Base-by-base conservation (phyloP, 2,329 filamentous ascomycete species). In the Scedosporium apiospermum region DNA sequence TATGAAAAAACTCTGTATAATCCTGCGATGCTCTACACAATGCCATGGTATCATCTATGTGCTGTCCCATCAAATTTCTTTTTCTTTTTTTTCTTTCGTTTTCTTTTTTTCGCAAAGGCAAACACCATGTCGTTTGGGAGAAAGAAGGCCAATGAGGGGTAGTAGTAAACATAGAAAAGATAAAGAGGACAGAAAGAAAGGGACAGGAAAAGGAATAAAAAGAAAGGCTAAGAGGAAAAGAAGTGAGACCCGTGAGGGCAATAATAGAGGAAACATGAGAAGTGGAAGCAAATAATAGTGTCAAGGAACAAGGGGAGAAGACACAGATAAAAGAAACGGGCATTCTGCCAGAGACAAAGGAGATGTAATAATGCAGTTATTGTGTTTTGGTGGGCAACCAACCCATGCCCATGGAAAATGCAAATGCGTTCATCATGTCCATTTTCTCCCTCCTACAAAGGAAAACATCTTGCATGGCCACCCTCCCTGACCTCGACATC, bases 321-420 rank as follows among this genome's bases (percentile, higher is more conserved):
- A n/a, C 16, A 49, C 18, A 49, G 12, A n/a, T 23, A 53, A 27
- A 26, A 53, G 49, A 12, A 53, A 26, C 49, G 27, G 6, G 21
- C 23, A 12, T 26, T 21, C 23, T 14, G 49, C 49, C 49, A 21
- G 49, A 27, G 51, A 63, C 30, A 46, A 61, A 27, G 44, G 44
- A 26, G 23, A 53, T 42, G 42, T 57, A 67, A 72, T 75, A 46
- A 21, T 46, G 44, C 44, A 18, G 44, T 21, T 16, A 46, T n/a
- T 10, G 44, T 16, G 27, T 46, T 18, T 46, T 46, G 18, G 30
- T 10, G 75, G 57, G 68, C 70, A 63, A 71, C 68, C 70, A 18
- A 46, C 14, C 44, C 44, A 46, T 46, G 44, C 44, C 44, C 3
- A 46, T 46, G 44, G 21, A 53, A 53, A 53, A 53, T 53, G 49